These are phyloP conservation scores for Malassezia caprae DNA, from an alignment of 1,284 basidiomycete genomes.

Conservation along the genomic window DNA sequence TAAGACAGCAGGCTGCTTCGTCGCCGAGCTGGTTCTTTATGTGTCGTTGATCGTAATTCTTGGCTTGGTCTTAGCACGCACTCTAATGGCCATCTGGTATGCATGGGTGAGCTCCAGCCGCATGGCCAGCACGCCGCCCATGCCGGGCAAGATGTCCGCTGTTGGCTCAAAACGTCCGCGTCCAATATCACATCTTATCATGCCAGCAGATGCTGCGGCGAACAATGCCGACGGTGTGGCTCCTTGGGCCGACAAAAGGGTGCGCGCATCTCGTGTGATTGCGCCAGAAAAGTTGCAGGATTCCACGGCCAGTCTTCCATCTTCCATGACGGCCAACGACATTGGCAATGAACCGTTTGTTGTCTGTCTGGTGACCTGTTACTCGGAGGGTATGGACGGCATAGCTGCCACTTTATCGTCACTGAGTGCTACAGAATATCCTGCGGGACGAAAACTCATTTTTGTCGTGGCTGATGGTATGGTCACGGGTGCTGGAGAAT, in stretches of 20 bases:
- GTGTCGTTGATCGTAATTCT: conserved; percentile 83
- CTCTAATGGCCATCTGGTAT: conserved; percentile 91
- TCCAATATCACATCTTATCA: conserved; percentile 79
- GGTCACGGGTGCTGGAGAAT: conserved; percentile 94
- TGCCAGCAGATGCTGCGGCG: conserved; percentile 87
- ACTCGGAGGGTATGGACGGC: conserved; percentile 90
- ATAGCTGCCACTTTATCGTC: conserved; percentile 84
- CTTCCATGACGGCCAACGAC: conserved; percentile 22
- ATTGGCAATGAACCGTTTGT: conserved; percentile 67
- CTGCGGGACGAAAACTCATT: conserved; percentile 78
- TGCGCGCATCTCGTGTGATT: conserved; percentile 78
- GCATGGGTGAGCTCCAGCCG: conserved; percentile 75
- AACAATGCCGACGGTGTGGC: conserved; percentile 77
- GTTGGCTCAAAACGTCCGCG: not conserved
- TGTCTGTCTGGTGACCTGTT: conserved; percentile 90
- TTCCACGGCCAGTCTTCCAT: conserved; percentile 7
- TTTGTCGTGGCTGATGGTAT: conserved; percentile 97
- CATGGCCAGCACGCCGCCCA: conserved; percentile 54
- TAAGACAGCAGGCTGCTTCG: conserved; percentile 87
- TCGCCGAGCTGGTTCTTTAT: conserved; percentile 80
- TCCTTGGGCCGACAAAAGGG: conserved; percentile 65
- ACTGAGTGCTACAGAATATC: conserved; percentile 79
- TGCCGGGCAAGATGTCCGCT: conserved; percentile 15
- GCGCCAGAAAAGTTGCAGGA: conserved; percentile 54
- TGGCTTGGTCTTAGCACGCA: conserved; percentile 76